Evolutionary conservation across 306 rosid genomes (phyloP).

Genomic region (Citrullus colocynthis): DNA sequence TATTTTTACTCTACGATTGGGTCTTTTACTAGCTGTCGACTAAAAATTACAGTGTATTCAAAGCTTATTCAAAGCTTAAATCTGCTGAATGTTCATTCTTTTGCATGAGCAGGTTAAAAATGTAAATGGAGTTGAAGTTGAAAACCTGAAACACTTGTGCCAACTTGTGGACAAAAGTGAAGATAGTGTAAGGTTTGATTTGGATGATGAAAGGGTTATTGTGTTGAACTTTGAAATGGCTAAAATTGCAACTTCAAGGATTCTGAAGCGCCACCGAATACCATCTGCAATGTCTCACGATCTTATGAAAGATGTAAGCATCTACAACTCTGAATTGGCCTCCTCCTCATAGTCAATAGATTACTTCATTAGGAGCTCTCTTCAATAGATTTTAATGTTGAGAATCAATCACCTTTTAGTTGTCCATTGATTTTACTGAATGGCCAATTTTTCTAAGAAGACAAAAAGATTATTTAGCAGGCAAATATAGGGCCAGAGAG

Average conservation of each 20-base stretch:
- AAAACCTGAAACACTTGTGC: conserved; percentile 59
- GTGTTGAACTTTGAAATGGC: conserved; percentile 51
- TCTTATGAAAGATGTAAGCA: conserved; percentile 25
- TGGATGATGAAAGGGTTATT: conserved; percentile 77
- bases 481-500: neutral
- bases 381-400: neutral
- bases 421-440: neutral
- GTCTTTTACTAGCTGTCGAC: neutral
- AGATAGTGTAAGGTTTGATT: conserved; percentile 61
- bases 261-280: conserved; percentile 73
- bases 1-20: neutral
- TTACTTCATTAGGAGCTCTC: neutral
- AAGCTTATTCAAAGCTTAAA: neutral
- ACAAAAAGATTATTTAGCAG: neutral
- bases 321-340: conserved; percentile 4
- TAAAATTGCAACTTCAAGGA: conserved; percentile 50
- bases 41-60: neutral
- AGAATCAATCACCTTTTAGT: neutral
- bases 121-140: conserved; percentile 62
- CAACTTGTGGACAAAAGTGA: conserved; percentile 43
- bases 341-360: conserved; percentile 10
- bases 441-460: neutral
- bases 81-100: neutral
- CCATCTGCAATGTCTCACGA: conserved; percentile 58
- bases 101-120: conserved; percentile 46